Conservation (phyloP, 2,329 filamentous ascomycete species). For the Trichoderma atroviride region DNA sequence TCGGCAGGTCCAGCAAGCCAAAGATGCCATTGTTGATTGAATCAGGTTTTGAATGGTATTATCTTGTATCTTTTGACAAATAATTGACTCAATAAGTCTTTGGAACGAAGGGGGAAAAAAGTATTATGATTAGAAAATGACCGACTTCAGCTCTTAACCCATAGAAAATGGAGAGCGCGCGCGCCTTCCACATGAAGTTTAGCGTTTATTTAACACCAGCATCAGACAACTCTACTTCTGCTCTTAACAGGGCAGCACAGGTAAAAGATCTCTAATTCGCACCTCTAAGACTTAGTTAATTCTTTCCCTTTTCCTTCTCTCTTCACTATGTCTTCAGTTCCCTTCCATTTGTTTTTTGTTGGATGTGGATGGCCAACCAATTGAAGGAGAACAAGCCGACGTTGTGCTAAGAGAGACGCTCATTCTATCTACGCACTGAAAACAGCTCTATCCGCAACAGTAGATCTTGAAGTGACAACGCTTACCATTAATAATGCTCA, state of each 20-base stretch:
- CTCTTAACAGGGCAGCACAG: not conserved
- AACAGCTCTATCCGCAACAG: not conserved
- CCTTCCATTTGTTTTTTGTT: not conserved
- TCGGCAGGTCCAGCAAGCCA: constrained; percentile 54
- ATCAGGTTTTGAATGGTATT: not conserved
- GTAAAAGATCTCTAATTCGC: not conserved
- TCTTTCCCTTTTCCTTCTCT: not conserved
- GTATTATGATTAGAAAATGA: not conserved
- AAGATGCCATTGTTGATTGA: not conserved
- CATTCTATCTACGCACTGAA: not conserved
- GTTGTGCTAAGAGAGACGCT: not conserved
- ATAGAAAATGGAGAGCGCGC: not conserved
- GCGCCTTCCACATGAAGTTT: not conserved
- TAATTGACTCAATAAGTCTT: not conserved
- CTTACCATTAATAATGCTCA: not conserved
- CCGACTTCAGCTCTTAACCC: no score
- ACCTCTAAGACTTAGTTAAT: no score
- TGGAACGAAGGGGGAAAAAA: not conserved
- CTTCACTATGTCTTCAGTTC: not conserved
- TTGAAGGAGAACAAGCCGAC: not conserved
- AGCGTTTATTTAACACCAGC: not conserved
- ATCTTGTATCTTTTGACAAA: not conserved
- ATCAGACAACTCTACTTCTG: not conserved
- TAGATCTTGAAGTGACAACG: not conserved
- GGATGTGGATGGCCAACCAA: no score